A percentile compares a stretch with the other conserved stretches of the same genome.
Evolutionary conservation across 257 asterid genomes (phyloP).

Genomic region (Jacaranda mimosifolia): DNA sequence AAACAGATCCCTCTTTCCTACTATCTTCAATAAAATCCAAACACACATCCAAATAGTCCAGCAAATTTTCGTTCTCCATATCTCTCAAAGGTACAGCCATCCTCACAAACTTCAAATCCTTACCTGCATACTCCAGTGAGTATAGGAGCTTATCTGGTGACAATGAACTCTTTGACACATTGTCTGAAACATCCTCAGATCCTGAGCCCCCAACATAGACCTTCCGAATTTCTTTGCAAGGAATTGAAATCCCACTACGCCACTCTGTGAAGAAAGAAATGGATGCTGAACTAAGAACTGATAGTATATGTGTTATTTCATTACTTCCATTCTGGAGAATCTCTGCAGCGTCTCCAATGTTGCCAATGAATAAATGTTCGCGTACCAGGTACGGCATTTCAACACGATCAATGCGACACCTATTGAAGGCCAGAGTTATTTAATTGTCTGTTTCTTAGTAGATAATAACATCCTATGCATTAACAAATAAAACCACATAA

Average conservation of each 20-base stretch:
- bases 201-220: slow-evolving; percentile 70
- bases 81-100: slow-evolving; percentile 95
- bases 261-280: slow-evolving; percentile 94
- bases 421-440: slow-evolving; percentile 19
- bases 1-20: slow-evolving; percentile 83
- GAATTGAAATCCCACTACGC: slow-evolving; percentile 74
- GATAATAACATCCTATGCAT: not conserved
- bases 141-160: slow-evolving; percentile 78
- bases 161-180: slow-evolving; percentile 65
- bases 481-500: not conserved
- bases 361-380: slow-evolving; percentile 78
- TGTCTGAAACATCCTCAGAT: slow-evolving; percentile 51
- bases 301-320: slow-evolving; percentile 78
- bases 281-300: slow-evolving; percentile 86
- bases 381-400: slow-evolving; percentile 93
- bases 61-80: slow-evolving; percentile 84
- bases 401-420: slow-evolving; percentile 40
- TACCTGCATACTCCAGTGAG: slow-evolving; percentile 88
- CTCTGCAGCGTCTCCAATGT: slow-evolving; percentile 92
- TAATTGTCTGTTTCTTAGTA: slow-evolving; percentile 22
- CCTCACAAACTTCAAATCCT: slow-evolving; percentile 84
- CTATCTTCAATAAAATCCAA: slow-evolving; percentile 88
- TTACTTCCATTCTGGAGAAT: slow-evolving; percentile 83
- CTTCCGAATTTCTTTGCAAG: slow-evolving; percentile 80
- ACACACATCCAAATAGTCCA: slow-evolving; percentile 87